Evolutionary conservation across 2,329 filamentous ascomycete genomes (phyloP).

Genomic region (Monosporascus sp.): DNA sequence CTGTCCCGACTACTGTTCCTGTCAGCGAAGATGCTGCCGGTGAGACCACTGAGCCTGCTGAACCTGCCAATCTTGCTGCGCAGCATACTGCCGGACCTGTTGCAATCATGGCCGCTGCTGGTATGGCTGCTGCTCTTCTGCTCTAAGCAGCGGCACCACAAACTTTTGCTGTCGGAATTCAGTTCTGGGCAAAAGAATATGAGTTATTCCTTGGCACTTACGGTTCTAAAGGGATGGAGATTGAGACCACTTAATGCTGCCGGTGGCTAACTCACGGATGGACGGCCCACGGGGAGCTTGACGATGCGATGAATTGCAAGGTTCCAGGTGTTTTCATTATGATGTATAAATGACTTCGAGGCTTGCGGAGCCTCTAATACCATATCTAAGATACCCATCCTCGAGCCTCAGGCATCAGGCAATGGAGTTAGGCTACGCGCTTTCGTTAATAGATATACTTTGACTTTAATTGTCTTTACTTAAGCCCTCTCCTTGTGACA

Average conservation of each 20-base stretch:
- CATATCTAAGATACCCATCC: slow-evolving; percentile 24
- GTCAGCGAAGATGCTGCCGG: slow-evolving; percentile 1
- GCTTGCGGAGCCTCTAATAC: slow-evolving; percentile 21
- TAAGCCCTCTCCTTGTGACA: too few species aligned
- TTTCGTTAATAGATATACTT: slow-evolving; percentile 9
- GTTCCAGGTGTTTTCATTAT: slow-evolving; percentile 18
- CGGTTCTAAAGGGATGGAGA: slow-evolving; percentile 14
- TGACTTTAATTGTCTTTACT: not conserved
- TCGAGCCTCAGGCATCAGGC: slow-evolving; percentile 19
- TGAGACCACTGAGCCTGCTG: not conserved
- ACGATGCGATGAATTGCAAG: slow-evolving; percentile 16
- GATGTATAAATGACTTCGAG: slow-evolving; percentile 27
- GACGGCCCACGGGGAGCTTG: slow-evolving; percentile 14
- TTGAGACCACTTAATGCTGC: slow-evolving; percentile 18
- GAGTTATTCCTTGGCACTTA: slow-evolving; percentile 1
- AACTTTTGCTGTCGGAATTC: not conserved
- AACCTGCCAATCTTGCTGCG: slow-evolving; percentile 4
- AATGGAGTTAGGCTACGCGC: slow-evolving; percentile 22
- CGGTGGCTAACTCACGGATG: slow-evolving; percentile 14
- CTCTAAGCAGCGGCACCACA: slow-evolving; percentile 12
- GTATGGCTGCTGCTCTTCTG: slow-evolving; percentile 21
- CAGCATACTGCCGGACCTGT: slow-evolving; percentile 23
- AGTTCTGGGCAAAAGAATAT: slow-evolving; percentile 2
- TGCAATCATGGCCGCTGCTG: slow-evolving; percentile 24
- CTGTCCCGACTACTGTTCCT: not conserved